Evolutionary conservation across 257 asterid genomes (phyloP).

Genomic region (Prunella vulgaris): DNA sequence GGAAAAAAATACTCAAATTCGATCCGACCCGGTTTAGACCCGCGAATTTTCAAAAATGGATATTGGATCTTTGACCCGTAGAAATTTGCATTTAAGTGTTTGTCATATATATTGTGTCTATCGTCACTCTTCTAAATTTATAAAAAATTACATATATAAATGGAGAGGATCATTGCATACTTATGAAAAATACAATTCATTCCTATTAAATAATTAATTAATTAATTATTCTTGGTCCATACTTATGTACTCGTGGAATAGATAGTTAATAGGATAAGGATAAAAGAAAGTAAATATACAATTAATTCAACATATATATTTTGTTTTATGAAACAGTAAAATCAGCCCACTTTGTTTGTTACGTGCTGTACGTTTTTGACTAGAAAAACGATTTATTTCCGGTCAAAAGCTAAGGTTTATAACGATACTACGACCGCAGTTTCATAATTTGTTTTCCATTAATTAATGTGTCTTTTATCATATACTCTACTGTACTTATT

Average conservation of each 20-base stretch:
- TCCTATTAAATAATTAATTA: no score
- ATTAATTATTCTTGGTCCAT: no score
- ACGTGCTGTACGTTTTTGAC: constrained; percentile 15
- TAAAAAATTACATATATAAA: no score
- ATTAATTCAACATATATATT: not conserved
- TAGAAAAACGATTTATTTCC: constrained; percentile 1
- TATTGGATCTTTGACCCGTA: no score
- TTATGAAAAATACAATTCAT: no score
- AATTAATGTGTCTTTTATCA: not conserved
- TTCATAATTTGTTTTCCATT: constrained; percentile 8
- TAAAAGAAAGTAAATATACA: not conserved
- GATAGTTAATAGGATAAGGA: not conserved
- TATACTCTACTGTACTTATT: not conserved
- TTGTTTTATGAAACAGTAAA: not conserved
- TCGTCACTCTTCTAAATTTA: no score
- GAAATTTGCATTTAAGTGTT: no score
- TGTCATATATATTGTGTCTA: no score
- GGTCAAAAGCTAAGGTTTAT: not conserved
- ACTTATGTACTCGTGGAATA: not conserved
- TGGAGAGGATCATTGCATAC: no score
- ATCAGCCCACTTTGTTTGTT: not conserved
- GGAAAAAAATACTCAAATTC: no score
- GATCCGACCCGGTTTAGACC: no score
- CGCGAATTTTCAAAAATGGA: no score
- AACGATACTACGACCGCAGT: not conserved